A percentile compares a stretch with the other conserved stretches of the same genome.
Evolutionary conservation across 202 grass and related monocot species (phyloP).

Genomic region (Panicum hallii): DNA sequence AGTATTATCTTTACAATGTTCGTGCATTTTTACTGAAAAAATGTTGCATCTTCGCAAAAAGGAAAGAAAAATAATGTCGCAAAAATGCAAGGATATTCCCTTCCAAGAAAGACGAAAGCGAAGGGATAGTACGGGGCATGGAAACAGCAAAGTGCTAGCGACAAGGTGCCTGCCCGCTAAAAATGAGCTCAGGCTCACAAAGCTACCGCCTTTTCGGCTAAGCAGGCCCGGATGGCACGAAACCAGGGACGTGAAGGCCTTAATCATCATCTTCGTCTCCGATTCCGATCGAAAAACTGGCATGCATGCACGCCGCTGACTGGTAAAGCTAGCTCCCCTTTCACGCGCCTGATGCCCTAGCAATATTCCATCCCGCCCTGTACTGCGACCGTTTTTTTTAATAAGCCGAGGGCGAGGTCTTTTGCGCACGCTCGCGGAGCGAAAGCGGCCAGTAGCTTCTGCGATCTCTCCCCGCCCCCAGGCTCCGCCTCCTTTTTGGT

Average conservation of each 20-base stretch:
- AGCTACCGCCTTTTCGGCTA: slow-evolving; percentile 16
- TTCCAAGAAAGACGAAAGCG: neutral
- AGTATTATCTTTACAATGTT: neutral
- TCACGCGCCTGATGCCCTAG: neutral
- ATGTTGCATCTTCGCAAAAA: neutral
- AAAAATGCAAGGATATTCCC: neutral
- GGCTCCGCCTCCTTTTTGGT: neutral
- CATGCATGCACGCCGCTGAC: neutral
- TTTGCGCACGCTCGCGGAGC: slow-evolving; percentile 18
- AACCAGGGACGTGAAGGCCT: slow-evolving; percentile 29
- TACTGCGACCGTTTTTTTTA: neutral
- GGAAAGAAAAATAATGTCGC: neutral
- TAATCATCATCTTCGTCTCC: neutral
- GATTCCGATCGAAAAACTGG: neutral
- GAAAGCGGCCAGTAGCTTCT: neutral
- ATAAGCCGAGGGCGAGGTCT: neutral
- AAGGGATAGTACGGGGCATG: neutral
- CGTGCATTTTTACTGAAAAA: neutral
- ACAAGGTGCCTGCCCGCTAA: neutral
- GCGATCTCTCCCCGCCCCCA: neutral
- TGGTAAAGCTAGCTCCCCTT: slow-evolving; percentile 49
- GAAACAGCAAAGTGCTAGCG: neutral
- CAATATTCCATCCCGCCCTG: neutral
- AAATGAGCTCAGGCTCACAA: slow-evolving; percentile 23
- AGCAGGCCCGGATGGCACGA: slow-evolving; percentile 39